Evolutionary conservation across 768 basidiomycete species (phyloP).

Genomic region (Terana coerulea): DNA sequence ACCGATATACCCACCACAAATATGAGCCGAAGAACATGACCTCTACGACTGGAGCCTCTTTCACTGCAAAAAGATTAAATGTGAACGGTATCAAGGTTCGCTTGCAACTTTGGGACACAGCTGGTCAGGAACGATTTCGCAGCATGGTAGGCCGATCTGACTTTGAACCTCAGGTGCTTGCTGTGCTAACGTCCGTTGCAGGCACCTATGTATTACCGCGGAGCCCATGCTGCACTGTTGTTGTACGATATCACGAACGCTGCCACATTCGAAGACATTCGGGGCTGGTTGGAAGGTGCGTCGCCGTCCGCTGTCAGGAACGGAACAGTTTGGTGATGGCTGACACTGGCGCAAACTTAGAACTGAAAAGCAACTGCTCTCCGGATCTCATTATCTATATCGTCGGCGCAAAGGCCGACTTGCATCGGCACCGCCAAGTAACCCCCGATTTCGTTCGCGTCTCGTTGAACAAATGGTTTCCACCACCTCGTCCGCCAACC

Average conservation of each 20-base stretch:
- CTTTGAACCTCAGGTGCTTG: not conserved
- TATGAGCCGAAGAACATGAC: constrained; percentile 87
- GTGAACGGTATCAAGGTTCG: constrained; percentile 84
- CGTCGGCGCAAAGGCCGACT: constrained; percentile 90
- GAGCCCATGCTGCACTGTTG: constrained; percentile 90
- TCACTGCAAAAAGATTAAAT: constrained; percentile 89
- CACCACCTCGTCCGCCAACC: constrained; percentile 66
- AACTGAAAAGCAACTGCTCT: constrained; percentile 86
- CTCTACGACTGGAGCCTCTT: constrained; percentile 90
- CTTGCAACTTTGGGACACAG: constrained; percentile 89
- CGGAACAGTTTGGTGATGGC: not conserved
- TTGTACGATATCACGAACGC: constrained; percentile 94
- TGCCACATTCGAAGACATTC: constrained; percentile 84
- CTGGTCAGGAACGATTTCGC: constrained; percentile 89
- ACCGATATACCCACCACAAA: constrained; percentile 87
- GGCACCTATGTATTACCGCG: constrained; percentile 97
- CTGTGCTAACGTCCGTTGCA: constrained; percentile 27
- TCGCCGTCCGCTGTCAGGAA: not conserved
- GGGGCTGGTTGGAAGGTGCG: constrained; percentile 87
- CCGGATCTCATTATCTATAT: constrained; percentile 92
- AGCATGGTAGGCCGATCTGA: constrained; percentile 61
- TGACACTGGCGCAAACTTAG: constrained; percentile 38
- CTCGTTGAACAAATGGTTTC: constrained; percentile 84
- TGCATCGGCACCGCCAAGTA: constrained; percentile 67
- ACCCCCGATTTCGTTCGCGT: constrained; percentile 81